Percentiles rank a stretch among this genome's conserved stretches.
Conservation (phyloP, 148 eudicot genomes). For the Cornus kousa region DNA sequence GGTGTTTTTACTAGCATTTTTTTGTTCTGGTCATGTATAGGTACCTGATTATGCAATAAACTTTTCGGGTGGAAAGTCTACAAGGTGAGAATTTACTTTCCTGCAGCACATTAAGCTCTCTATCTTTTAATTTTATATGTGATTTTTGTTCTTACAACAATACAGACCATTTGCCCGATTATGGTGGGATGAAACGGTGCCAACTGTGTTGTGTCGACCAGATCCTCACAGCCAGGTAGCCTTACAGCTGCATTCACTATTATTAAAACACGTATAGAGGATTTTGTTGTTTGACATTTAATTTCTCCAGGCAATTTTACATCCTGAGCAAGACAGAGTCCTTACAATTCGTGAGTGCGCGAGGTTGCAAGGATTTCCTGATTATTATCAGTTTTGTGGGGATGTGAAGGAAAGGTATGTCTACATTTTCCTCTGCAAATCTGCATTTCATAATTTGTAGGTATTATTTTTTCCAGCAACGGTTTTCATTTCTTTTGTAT, state of each 20-base stretch:
- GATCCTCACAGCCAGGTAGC: conserved; percentile 51
- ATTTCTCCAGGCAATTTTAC: conserved; percentile 38
- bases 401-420: conserved; percentile 41
- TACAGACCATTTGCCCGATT: conserved; percentile 44
- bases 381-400: conserved; percentile 49
- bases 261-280: neutral
- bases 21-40: conserved; percentile 21
- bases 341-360: conserved; percentile 59
- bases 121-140: neutral
- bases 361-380: conserved; percentile 65
- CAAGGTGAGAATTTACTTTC: conserved; percentile 21
- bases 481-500: neutral
- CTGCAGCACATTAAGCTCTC: neutral
- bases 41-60: conserved; percentile 60
- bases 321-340: conserved; percentile 62
- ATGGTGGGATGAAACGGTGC: conserved; percentile 70
- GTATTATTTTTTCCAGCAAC: neutral
- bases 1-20: neutral
- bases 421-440: neutral
- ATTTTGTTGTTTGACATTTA: neutral
- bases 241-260: neutral
- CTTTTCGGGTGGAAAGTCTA: conserved; percentile 37
- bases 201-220: conserved; percentile 45
- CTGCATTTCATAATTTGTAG: neutral
- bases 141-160: neutral